Percentiles rank a stretch among this genome's conserved stretches.
These are phyloP conservation scores for Alternaria sp. DNA, from an alignment of 2,329 filamentous ascomycete genomes.

Conservation along the genomic window DNA sequence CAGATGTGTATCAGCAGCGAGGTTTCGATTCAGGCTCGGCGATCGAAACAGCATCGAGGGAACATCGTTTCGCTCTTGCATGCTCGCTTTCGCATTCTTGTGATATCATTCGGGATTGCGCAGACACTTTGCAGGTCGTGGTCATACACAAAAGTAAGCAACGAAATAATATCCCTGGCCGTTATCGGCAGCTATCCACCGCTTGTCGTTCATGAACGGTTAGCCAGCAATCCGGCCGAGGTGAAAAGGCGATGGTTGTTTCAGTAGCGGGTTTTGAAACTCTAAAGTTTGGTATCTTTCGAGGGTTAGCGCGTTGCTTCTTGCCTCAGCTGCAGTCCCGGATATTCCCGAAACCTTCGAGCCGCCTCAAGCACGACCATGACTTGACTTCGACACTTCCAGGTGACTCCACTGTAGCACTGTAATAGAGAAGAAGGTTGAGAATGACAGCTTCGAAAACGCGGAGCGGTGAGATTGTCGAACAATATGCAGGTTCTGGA, in stretches of 20 bases:
- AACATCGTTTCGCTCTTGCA: conserved; percentile 3
- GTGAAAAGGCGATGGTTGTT: conserved; percentile 16
- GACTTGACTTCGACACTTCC: background rate
- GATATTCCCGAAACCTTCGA: conserved; percentile 21
- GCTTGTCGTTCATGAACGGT: background rate
- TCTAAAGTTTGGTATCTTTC: conserved; percentile 30
- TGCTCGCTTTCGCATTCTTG: background rate
- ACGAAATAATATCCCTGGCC: background rate
- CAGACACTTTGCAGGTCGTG: background rate
- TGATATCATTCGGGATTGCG: background rate
- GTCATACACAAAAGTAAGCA: background rate
- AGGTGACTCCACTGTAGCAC: background rate
- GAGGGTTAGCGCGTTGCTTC: conserved; percentile 23
- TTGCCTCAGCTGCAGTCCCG: conserved; percentile 7
- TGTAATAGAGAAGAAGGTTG: background rate
- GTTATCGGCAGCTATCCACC: background rate
- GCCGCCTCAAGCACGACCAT: background rate
- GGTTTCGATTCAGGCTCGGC: conserved; percentile 28
- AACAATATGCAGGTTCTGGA: conserved; percentile 1
- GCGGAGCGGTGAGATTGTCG: background rate
- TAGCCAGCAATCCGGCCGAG: conserved; percentile 2
- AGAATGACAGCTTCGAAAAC: background rate
- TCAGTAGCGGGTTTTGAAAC: conserved; percentile 32
- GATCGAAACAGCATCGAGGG: conserved; percentile 30
- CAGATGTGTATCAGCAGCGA: conserved; percentile 36